Conservation (phyloP, 148 eudicot genomes). For the Gaultheria prostrata region DNA sequence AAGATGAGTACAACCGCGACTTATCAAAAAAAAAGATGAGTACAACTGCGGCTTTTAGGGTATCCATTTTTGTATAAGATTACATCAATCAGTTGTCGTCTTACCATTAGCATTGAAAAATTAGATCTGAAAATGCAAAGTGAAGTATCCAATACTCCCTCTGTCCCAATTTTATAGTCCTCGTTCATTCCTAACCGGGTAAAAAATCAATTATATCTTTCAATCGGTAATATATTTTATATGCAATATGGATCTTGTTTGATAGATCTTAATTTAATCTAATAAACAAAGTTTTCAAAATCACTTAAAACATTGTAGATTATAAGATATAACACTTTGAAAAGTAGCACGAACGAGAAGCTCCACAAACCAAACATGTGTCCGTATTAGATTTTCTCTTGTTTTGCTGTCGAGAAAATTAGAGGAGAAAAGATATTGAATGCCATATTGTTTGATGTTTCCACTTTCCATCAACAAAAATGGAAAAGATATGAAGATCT, state of each 20-base stretch:
- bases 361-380: neutral
- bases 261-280: no score
- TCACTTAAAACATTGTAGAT: no score
- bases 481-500: neutral
- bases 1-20: neutral
- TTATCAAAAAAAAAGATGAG: no score
- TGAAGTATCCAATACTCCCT: neutral
- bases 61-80: neutral
- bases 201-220: no score
- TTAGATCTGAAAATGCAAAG: neutral
- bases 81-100: neutral
- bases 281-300: no score
- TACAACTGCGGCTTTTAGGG: neutral
- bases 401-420: neutral
- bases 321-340: no score
- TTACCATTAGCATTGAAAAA: neutral
- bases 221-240: no score
- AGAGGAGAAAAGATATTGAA: neutral
- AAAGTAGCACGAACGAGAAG: no score
- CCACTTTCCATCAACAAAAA: neutral
- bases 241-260: no score
- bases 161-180: no score
- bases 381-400: neutral
- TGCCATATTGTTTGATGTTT: conserved; percentile 1
- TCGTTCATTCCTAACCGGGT: no score